Evolutionary conservation across 441 rosid species (phyloP).

Genomic region (Capsella rubella): DNA sequence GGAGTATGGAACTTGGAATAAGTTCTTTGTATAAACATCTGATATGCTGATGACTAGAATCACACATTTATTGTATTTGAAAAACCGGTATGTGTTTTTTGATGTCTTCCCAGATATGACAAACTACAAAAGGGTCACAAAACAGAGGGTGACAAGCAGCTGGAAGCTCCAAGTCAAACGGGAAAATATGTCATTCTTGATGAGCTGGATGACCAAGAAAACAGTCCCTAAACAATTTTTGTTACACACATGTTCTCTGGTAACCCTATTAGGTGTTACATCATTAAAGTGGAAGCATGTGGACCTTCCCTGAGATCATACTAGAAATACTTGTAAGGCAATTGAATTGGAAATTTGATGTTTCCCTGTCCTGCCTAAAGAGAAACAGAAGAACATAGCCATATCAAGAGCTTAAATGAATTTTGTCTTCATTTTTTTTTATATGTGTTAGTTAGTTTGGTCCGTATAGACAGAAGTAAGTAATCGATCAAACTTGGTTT

Average conservation of each 20-base stretch:
- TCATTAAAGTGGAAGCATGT: conserved; percentile 19
- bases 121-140: conserved; percentile 63
- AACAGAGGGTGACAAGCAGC: conserved; percentile 45
- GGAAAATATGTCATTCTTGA: conserved; percentile 86
- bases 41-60: background rate
- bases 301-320: conserved; percentile 22
- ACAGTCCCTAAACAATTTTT: conserved; percentile 43
- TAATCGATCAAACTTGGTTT: background rate
- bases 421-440: background rate
- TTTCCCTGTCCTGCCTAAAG: conserved; percentile 4
- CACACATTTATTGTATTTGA: background rate
- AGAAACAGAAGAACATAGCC: conserved; percentile 16
- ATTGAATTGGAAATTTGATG: conserved; percentile 19
- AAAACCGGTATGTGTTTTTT: conserved; percentile 12
- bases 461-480: background rate
- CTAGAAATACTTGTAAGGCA: background rate
- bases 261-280: conserved; percentile 14
- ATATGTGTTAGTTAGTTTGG: background rate
- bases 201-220: conserved; percentile 68
- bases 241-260: conserved; percentile 20
- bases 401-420: conserved; percentile 1
- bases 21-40: background rate
- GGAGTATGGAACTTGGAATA: background rate
- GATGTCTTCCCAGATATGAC: conserved; percentile 58
- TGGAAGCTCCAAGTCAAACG: conserved; percentile 42